Percentiles rank a stretch among this genome's conserved stretches.
phyloP scores from a whole-genome alignment of 2,329 filamentous ascomycete genomes.

The Arthrobotrys sphaeroides region DNA sequence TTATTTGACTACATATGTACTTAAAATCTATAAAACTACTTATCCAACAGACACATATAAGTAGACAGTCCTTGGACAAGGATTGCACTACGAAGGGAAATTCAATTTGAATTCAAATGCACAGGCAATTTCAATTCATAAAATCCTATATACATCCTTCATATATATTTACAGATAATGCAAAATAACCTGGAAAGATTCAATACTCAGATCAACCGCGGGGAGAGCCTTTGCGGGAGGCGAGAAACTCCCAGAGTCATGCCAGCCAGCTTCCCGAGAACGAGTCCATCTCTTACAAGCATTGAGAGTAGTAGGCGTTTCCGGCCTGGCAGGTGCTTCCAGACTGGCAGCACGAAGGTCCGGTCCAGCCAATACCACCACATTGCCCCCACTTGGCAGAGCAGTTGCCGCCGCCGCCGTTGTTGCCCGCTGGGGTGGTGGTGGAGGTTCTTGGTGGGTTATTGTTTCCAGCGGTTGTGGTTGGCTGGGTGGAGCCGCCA shows the following conservation, averaged over 20 bases:
- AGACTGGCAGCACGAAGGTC: slow-evolving; percentile 60
- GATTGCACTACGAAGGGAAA: neutral
- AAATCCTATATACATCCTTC: slow-evolving; percentile 27
- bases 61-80: no score
- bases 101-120: neutral
- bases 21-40: no score
- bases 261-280: neutral
- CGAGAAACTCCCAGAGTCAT: neutral
- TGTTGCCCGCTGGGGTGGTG: slow-evolving; percentile 2
- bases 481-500: slow-evolving; percentile 17
- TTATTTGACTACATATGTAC: no score
- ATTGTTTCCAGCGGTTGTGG: slow-evolving; percentile 7
- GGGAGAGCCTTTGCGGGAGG: neutral
- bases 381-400: slow-evolving; percentile 60
- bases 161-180: slow-evolving; percentile 36
- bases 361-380: slow-evolving; percentile 60
- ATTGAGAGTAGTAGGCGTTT: slow-evolving; percentile 59
- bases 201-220: neutral
- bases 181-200: neutral
- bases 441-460: neutral
- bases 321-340: slow-evolving; percentile 58
- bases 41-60: no score
- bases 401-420: slow-evolving; percentile 53
- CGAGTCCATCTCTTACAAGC: slow-evolving; percentile 36
- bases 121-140: slow-evolving; percentile 4